Conservation (phyloP, 768 basidiomycete species). For the Pleurotus cornucopiae region DNA sequence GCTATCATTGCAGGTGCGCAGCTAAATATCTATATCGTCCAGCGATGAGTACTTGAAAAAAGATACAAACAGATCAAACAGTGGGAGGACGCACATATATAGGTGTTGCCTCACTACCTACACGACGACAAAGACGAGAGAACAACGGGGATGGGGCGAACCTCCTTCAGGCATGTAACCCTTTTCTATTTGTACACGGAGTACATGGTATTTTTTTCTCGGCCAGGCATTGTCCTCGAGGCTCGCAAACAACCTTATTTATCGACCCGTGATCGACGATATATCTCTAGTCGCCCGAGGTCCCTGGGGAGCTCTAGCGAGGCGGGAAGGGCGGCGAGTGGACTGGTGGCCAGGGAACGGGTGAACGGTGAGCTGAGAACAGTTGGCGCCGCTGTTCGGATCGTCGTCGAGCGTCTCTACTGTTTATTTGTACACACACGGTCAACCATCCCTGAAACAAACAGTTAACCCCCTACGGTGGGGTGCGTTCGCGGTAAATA, state of each 20-base stretch:
- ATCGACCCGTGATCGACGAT: too few relatives aligned
- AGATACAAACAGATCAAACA: background rate
- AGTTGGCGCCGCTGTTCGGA: too few relatives aligned
- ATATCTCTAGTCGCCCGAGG: too few relatives aligned
- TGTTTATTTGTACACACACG: too few relatives aligned
- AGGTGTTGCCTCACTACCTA: background rate
- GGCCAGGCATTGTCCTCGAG: background rate
- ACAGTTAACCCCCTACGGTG: too few relatives aligned
- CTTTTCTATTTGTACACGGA: background rate
- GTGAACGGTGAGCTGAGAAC: too few relatives aligned
- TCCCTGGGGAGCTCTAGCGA: too few relatives aligned
- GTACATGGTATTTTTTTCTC: background rate
- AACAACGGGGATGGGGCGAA: background rate
- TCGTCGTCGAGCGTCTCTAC: too few relatives aligned
- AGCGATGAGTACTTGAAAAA: slow-evolving; percentile 2
- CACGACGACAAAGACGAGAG: background rate
- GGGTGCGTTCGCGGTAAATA: too few relatives aligned
- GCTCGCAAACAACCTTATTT: background rate
- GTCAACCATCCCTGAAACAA: too few relatives aligned
- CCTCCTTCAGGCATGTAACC: background rate
- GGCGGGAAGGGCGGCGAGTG: too few relatives aligned
- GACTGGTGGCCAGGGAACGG: too few relatives aligned
- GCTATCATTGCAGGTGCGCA: background rate
- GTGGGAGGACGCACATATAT: background rate
- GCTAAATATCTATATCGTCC: background rate